phyloP scores from a whole-genome alignment of 2,329 filamentous ascomycete genomes.

The Phaeosphaeriaceae sp. region DNA sequence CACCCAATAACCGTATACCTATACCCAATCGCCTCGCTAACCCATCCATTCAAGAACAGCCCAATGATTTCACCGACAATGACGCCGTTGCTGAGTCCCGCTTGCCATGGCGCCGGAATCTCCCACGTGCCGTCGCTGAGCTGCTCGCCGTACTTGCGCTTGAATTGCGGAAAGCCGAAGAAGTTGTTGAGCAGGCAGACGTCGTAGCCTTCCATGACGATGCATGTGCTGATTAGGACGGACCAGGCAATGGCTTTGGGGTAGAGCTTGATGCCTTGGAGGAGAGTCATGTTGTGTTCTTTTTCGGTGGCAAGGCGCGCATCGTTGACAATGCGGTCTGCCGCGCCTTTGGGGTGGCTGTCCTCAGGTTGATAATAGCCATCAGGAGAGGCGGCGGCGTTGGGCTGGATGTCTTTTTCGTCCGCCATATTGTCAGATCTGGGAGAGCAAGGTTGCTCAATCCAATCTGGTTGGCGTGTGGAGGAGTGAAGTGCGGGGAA shows the following conservation, averaged over 20 bases:
- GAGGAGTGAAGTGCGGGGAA: not conserved
- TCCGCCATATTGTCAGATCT: slow-evolving; percentile 18
- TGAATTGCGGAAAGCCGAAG: slow-evolving; percentile 61
- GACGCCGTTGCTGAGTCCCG: slow-evolving; percentile 56
- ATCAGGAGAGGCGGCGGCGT: slow-evolving; percentile 10
- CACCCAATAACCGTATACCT: slow-evolving; percentile 55
- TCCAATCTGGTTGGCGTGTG: not conserved
- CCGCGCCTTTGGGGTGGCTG: slow-evolving; percentile 34
- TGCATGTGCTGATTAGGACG: slow-evolving; percentile 85
- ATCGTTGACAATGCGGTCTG: slow-evolving; percentile 47
- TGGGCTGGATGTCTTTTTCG: slow-evolving; percentile 35
- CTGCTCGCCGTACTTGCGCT: slow-evolving; percentile 54
- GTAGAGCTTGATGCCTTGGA: slow-evolving; percentile 81
- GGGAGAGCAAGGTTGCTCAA: not conserved
- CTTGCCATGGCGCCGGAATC: slow-evolving; percentile 56
- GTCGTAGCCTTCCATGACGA: slow-evolving; percentile 92
- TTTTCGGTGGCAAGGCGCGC: slow-evolving; percentile 56
- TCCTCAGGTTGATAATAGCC: slow-evolving; percentile 17
- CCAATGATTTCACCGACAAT: slow-evolving; percentile 57
- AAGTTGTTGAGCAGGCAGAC: slow-evolving; percentile 83
- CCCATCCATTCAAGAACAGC: slow-evolving; percentile 55
- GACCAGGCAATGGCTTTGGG: slow-evolving; percentile 88
- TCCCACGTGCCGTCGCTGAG: slow-evolving; percentile 50
- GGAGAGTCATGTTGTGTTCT: slow-evolving; percentile 62
- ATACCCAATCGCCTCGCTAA: slow-evolving; percentile 57